phyloP scores from a whole-genome alignment of 1,284 basidiomycete species.

The Schizophyllum commune region DNA sequence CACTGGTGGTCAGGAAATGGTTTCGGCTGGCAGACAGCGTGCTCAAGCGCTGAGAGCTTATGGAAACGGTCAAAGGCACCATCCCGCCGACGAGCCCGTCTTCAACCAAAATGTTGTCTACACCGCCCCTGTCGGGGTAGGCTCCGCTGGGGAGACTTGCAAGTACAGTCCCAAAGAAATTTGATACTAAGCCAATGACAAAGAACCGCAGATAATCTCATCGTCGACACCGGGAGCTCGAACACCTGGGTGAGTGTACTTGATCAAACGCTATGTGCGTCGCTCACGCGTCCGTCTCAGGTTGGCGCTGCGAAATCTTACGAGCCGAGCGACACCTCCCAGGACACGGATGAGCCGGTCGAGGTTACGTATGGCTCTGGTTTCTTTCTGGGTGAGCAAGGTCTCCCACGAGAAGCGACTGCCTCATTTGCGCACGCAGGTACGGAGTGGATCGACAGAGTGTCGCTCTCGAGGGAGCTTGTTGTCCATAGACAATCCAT shows the following conservation, averaged over 20 bases:
- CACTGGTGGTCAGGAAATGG: conserved; percentile 35
- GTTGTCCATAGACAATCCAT: conserved; percentile 45
- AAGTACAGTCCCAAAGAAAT: conserved; percentile 12
- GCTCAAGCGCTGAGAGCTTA: conserved; percentile 32
- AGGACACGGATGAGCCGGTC: conserved; percentile 29
- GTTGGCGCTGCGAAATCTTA: conserved; percentile 46
- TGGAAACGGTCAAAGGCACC: conserved; percentile 20
- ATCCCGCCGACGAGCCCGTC: conserved; percentile 23
- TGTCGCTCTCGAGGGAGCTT: conserved; percentile 29
- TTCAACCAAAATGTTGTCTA: conserved; percentile 38
- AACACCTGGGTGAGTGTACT: not conserved
- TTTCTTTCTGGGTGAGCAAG: conserved; percentile 34
- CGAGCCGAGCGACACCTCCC: conserved; percentile 38
- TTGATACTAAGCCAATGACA: not conserved
- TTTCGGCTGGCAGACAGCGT: conserved; percentile 49
- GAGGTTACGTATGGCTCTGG: conserved; percentile 49
- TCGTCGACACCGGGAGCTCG: conserved; percentile 36
- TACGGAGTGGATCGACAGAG: conserved; percentile 39
- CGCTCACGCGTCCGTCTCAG: conserved; percentile 24
- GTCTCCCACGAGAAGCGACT: conserved; percentile 4
- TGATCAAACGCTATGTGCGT: conserved; percentile 1
- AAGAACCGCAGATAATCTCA: conserved; percentile 23
- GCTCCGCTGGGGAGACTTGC: conserved; percentile 52
- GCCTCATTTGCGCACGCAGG: conserved; percentile 18
- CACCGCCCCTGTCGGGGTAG: conserved; percentile 47